Percentiles rank a stretch among this genome's conserved stretches.
Evolutionary conservation across 2,329 filamentous ascomycete species (phyloP).

Genomic region (Penicillium sp.): DNA sequence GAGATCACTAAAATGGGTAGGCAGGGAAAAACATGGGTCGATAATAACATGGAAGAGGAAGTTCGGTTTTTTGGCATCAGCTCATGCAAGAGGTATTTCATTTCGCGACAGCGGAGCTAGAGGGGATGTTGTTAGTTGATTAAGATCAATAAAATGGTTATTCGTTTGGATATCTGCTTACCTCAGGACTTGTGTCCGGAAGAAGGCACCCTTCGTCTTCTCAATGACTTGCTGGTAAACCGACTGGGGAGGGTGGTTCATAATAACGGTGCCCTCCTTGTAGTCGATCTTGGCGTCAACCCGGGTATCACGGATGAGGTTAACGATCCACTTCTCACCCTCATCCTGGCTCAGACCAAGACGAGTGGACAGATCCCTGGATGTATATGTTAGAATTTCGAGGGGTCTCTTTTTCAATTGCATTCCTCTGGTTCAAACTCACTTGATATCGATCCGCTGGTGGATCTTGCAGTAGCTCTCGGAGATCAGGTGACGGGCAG

Average conservation of each 20-base stretch:
- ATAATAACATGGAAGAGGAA: conserved; percentile 39
- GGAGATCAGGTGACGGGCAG: conserved; percentile 93
- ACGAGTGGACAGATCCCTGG: conserved; percentile 82
- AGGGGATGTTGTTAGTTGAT: conserved; percentile 22
- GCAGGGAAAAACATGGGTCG: conserved; percentile 37
- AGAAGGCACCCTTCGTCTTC: conserved; percentile 98
- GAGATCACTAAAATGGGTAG: conserved; percentile 44
- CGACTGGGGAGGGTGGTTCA: conserved; percentile 98
- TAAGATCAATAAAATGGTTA: no score
- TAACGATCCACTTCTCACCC: conserved; percentile 99
- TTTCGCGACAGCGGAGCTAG: conserved; percentile 58
- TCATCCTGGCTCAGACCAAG: conserved; percentile 91
- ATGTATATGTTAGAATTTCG: conserved; percentile 23
- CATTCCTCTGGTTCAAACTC: conserved; percentile 32
- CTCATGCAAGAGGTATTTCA: conserved; percentile 41
- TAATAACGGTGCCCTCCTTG: conserved; percentile 96
- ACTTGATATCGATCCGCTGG: conserved; percentile 95
- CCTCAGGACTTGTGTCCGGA: conserved; percentile 93
- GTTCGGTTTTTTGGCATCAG: conserved; percentile 35
- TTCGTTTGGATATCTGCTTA: conserved; percentile 30
- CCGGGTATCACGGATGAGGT: conserved; percentile 95
- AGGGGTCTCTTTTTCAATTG: conserved; percentile 13
- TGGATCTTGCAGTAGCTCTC: conserved; percentile 99
- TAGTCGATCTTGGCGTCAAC: conserved; percentile 99
- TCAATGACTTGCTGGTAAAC: conserved; percentile 99